A percentile compares a stretch with the other conserved stretches of the same genome.
Conservation (phyloP, 1,284 basidiomycete genomes). For the Papiliotrema laurentii region DNA sequence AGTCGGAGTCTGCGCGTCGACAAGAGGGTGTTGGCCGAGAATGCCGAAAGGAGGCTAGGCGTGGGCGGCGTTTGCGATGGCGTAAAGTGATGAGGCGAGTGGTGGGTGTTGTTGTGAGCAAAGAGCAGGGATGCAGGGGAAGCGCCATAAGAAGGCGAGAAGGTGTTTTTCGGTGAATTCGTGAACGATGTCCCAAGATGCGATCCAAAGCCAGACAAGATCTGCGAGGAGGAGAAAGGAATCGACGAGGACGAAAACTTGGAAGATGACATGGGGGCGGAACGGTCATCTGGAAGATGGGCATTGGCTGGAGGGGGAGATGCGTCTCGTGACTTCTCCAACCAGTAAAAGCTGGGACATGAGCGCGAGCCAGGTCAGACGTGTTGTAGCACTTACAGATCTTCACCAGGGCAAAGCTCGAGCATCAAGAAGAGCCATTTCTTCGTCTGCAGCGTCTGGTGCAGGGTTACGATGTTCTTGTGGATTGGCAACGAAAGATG, state of each 20-base stretch:
- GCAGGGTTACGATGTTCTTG: slow-evolving; percentile 90
- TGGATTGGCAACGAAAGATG: slow-evolving; percentile 90
- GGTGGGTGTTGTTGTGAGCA: slow-evolving; percentile 38
- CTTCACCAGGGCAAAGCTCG: slow-evolving; percentile 94
- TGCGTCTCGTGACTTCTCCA: slow-evolving; percentile 86
- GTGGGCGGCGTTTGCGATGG: slow-evolving; percentile 76
- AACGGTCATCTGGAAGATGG: slow-evolving; percentile 46
- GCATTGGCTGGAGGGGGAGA: slow-evolving; percentile 57
- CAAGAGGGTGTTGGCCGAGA: slow-evolving; percentile 75
- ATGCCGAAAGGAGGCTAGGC: slow-evolving; percentile 83
- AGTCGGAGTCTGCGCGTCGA: slow-evolving; percentile 81
- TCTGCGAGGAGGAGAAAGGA: slow-evolving; percentile 44
- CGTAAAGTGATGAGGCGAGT: slow-evolving; percentile 10
- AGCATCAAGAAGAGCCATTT: slow-evolving; percentile 75
- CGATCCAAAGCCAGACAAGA: slow-evolving; percentile 31
- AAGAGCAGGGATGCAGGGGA: slow-evolving; percentile 42
- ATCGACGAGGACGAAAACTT: slow-evolving; percentile 46
- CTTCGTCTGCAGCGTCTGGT: slow-evolving; percentile 77
- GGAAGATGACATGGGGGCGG: slow-evolving; percentile 40
- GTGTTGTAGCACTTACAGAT: slow-evolving; percentile 49
- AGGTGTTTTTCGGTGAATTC: slow-evolving; percentile 29
- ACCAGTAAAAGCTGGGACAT: slow-evolving; percentile 72
- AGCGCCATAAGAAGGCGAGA: slow-evolving; percentile 23
- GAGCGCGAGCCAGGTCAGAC: background rate
- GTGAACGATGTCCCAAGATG: slow-evolving; percentile 31